phyloP scores from a whole-genome alignment of 208 protist species.

The Leishmania gerbilli region DNA sequence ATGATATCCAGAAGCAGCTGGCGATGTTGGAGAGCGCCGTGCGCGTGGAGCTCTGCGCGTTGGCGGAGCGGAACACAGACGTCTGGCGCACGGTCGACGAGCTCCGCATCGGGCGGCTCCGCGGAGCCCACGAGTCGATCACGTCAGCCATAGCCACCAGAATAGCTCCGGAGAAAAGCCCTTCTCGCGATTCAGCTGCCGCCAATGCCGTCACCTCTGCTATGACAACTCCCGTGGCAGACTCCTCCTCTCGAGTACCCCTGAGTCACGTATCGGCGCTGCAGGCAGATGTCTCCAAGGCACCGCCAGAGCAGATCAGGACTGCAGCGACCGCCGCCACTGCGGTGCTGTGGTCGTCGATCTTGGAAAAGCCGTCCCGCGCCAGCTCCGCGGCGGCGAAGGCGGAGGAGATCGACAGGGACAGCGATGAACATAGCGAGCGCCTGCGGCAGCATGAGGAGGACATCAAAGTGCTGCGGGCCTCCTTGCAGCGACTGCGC shows the following conservation, averaged over 20 bases:
- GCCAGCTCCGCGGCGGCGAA: not conserved
- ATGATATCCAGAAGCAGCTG: constrained; percentile 60
- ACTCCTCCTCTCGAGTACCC: too few species aligned
- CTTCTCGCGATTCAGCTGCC: not conserved
- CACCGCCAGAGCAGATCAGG: not conserved
- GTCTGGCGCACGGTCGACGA: constrained; percentile 38
- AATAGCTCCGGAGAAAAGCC: not conserved
- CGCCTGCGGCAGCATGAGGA: constrained; percentile 8
- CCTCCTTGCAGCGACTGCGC: constrained; percentile 20
- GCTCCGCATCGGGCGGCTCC: constrained; percentile 22
- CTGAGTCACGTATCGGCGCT: not conserved
- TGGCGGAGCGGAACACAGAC: constrained; percentile 60
- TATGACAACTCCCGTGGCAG: not conserved
- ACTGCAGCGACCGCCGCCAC: not conserved
- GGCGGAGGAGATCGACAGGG: constrained; percentile 20
- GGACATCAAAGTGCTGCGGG: constrained; percentile 12
- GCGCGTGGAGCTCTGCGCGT: constrained; percentile 58
- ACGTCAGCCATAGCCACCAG: not conserved
- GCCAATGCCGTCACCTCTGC: not conserved
- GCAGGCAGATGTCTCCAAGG: not conserved
- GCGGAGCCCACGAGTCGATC: constrained; percentile 3
- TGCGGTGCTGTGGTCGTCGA: not conserved
- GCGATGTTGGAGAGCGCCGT: constrained; percentile 67
- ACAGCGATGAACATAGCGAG: not conserved
- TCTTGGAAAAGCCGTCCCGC: not conserved